Evolutionary conservation across 345 rosid genomes (phyloP).

Genomic region (Psidium friedrichsthalianum): DNA sequence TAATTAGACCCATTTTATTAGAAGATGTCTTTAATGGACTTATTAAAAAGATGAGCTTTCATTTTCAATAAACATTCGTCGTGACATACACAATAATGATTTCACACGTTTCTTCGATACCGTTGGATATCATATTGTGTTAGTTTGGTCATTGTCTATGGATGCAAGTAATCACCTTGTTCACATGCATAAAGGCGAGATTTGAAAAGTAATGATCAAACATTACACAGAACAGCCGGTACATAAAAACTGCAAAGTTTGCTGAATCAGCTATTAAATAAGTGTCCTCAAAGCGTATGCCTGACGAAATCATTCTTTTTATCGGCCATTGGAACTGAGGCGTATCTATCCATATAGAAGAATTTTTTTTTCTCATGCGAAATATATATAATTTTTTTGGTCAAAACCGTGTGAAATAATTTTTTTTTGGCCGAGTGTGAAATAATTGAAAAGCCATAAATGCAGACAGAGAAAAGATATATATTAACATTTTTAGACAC

Average conservation of each 20-base stretch:
- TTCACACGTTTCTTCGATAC: neutral
- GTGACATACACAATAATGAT: neutral
- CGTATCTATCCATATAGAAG: neutral
- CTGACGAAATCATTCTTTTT: neutral
- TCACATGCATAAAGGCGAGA: neutral
- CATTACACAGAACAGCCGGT: rapidly evolving
- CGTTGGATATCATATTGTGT: neutral
- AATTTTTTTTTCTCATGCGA: too few relatives aligned
- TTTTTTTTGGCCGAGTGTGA: neutral
- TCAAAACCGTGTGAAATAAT: too few relatives aligned
- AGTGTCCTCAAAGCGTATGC: neutral
- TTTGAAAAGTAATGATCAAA: neutral
- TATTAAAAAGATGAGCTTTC: too few relatives aligned
- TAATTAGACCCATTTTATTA: neutral
- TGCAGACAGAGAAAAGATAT: neutral
- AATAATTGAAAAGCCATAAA: neutral
- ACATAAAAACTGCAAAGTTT: neutral
- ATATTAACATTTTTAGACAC: neutral
- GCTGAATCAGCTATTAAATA: neutral
- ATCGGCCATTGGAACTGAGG: neutral
- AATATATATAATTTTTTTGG: too few relatives aligned
- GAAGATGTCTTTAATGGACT: neutral
- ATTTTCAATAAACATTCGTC: neutral
- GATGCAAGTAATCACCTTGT: neutral
- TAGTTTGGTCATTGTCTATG: neutral